Percentiles rank a stretch among this genome's conserved stretches.
Conservation (phyloP, 129 eudicot species). For the Centrapalus pauciflorus region DNA sequence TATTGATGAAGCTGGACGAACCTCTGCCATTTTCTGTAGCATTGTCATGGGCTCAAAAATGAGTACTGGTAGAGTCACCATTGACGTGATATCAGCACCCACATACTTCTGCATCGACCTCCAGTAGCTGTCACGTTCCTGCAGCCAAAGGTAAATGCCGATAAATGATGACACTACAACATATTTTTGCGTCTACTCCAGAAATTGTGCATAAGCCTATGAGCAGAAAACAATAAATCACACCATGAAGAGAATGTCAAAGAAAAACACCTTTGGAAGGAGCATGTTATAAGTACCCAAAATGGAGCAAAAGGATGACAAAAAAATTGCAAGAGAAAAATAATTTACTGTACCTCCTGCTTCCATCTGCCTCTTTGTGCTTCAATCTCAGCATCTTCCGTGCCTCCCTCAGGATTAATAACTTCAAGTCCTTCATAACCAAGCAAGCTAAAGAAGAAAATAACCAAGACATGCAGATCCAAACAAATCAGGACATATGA, state of each 20-base stretch:
- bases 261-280: neutral
- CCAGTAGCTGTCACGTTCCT: slow-evolving; percentile 97
- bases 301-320: neutral
- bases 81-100: slow-evolving; percentile 88
- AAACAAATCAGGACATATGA: slow-evolving; percentile 10
- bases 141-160: slow-evolving; percentile 4
- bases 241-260: neutral
- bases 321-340: neutral
- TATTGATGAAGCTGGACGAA: slow-evolving; percentile 30
- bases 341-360: slow-evolving; percentile 49
- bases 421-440: slow-evolving; percentile 86
- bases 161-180: neutral
- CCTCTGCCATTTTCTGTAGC: slow-evolving; percentile 99
- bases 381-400: slow-evolving; percentile 85
- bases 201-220: neutral
- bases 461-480: neutral
- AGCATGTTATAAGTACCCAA: neutral
- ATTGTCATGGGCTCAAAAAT: slow-evolving; percentile 98
- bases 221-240: neutral
- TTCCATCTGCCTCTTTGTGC: slow-evolving; percentile 90
- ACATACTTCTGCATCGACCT: slow-evolving; percentile 91
- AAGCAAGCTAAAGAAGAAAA: slow-evolving; percentile 40
- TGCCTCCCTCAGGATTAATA: slow-evolving; percentile 89
- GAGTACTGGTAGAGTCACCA: slow-evolving; percentile 93
- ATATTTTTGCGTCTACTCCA: neutral